These are phyloP conservation scores for Choricystis sp. DNA, from an alignment of 139 green algal genomes.

Conservation along the genomic window DNA sequence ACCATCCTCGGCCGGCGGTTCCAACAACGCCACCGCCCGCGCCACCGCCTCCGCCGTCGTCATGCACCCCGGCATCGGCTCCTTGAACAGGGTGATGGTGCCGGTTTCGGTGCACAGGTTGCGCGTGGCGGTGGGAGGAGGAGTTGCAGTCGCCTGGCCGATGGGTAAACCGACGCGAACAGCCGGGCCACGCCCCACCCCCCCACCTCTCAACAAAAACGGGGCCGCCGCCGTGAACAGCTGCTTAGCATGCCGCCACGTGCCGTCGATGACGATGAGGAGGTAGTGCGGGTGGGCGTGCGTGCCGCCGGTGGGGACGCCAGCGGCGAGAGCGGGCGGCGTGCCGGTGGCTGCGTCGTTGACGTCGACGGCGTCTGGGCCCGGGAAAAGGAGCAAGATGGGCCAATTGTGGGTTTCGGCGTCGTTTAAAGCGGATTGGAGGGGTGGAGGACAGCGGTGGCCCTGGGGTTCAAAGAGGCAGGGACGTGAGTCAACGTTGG, in stretches of 20 bases:
- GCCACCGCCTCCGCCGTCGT: constrained; percentile 14
- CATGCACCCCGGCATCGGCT: constrained; percentile 5
- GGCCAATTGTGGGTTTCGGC: too few species aligned
- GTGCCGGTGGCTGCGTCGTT: too few species aligned
- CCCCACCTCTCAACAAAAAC: neutral
- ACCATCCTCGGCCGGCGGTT: neutral
- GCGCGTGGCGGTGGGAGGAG: neutral
- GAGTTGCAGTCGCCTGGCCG: too few species aligned
- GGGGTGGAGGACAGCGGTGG: too few species aligned
- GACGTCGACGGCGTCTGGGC: neutral
- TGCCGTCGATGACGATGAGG: constrained; percentile 12
- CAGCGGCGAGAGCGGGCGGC: neutral
- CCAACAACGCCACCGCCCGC: constrained; percentile 3
- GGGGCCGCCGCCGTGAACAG: constrained; percentile 3
- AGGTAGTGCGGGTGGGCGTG: neutral
- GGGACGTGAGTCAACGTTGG: too few species aligned
- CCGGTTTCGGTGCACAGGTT: too few species aligned
- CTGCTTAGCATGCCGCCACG: constrained; percentile 15
- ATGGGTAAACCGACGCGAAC: too few species aligned
- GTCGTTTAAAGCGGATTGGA: too few species aligned
- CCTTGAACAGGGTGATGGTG: neutral
- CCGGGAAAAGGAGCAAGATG: too few species aligned
- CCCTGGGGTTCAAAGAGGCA: too few species aligned
- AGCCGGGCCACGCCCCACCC: too few species aligned
- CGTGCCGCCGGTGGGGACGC: neutral